Percentiles rank a stretch among this genome's conserved stretches.
phyloP scores from a whole-genome alignment of 768 basidiomycete species.

The Leccinum boreale region DNA sequence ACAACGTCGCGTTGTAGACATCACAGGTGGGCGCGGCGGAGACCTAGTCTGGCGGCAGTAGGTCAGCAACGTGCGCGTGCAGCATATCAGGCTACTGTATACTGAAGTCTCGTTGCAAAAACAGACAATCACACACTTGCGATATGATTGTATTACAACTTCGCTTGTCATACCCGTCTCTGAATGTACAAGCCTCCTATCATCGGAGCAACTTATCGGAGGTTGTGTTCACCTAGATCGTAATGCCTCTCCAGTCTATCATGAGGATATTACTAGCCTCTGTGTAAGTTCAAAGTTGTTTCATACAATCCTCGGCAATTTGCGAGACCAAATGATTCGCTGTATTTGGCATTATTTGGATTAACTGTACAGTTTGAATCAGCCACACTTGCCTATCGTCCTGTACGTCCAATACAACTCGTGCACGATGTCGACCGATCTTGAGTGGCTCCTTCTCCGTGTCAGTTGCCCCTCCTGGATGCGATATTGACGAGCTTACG shows the following conservation, averaged over 20 bases:
- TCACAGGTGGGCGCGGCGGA: constrained; percentile 58
- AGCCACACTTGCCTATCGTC: constrained; percentile 28
- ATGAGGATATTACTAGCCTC: no score
- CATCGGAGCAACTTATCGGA: no score
- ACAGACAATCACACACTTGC: no score
- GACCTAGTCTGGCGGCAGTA: constrained; percentile 32
- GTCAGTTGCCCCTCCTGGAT: constrained; percentile 33
- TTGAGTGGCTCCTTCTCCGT: constrained; percentile 91
- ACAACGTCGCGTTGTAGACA: constrained; percentile 51
- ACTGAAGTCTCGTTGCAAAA: no score
- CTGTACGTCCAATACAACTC: constrained; percentile 12
- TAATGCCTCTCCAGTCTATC: no score
- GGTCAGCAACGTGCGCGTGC: background rate
- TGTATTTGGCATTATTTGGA: constrained; percentile 27
- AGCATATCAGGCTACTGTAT: background rate
- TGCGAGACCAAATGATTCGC: background rate
- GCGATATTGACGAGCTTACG: background rate
- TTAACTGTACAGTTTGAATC: constrained; percentile 31
- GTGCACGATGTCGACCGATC: constrained; percentile 77
- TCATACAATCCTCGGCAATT: background rate
- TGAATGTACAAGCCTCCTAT: no score
- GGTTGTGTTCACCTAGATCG: no score
- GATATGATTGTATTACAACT: no score
- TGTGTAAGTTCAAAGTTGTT: no score
- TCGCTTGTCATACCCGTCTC: no score